Conservation (phyloP, 1,139 yeast species). For the Magnusiomyces clavatus region DNA sequence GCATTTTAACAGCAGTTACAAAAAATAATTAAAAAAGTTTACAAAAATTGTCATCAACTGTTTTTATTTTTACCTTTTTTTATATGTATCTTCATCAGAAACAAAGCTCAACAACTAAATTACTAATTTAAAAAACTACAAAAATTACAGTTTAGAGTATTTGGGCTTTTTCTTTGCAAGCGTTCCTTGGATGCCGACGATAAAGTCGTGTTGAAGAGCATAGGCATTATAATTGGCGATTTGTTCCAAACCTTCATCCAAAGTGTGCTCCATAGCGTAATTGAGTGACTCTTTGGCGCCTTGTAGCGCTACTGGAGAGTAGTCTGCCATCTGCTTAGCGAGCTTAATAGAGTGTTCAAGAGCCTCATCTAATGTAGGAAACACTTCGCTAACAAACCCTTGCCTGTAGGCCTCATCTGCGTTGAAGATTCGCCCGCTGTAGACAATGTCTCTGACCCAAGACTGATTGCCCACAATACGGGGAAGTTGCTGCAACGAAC, state of each 20-base stretch:
- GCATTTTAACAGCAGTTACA: too few species aligned
- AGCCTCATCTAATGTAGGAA: conserved; percentile 44
- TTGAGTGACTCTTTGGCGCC: conserved; percentile 60
- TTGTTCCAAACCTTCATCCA: conserved; percentile 43
- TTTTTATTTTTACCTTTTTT: not conserved
- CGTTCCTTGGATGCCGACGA: conserved; percentile 27
- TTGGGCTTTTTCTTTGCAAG: conserved; percentile 27
- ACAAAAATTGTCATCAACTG: too few species aligned
- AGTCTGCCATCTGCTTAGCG: conserved; percentile 44
- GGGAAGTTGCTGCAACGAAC: conserved; percentile 65
- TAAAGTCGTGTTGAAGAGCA: conserved; percentile 35
- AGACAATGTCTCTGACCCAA: conserved; percentile 52
- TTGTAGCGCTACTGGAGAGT: conserved; percentile 52
- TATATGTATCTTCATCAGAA: not conserved
- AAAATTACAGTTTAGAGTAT: conserved; percentile 24
- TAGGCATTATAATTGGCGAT: conserved; percentile 49
- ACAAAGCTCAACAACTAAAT: not conserved
- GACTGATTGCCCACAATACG: conserved; percentile 48
- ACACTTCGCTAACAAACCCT: conserved; percentile 49
- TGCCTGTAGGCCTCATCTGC: conserved; percentile 48
- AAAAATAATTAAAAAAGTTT: not conserved
- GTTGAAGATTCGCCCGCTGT: conserved; percentile 53
- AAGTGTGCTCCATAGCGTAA: conserved; percentile 41
- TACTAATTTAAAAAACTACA: not conserved
- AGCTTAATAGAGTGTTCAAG: conserved; percentile 42